Evolutionary conservation across 257 asterid genomes (phyloP), one percentile per base, ranked within the genome.

Genomic region (Anisodus tanguticus): DNA sequence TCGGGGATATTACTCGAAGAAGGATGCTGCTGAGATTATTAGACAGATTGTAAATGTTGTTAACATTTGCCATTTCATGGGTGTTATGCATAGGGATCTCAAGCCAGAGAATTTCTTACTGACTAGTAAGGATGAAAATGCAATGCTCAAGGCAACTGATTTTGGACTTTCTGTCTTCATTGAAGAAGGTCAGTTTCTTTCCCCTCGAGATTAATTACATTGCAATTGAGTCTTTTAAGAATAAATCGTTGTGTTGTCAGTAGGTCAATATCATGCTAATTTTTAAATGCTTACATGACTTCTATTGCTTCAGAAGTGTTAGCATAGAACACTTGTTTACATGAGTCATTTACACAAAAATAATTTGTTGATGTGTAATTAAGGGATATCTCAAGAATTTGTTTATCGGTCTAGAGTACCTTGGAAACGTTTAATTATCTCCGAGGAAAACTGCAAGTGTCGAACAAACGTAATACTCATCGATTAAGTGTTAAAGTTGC

Each of bases 21-120:
- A 81, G 66, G 95, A 90, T 11, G 93, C 97, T 10, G 86, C 97
- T 37, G 93, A 90, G 74, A 89, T 91, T 37, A 90, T 91, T 81
- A 87, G 95, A 88, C 95, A 93, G 92, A 91, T 93, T 88, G 94
- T 91, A 66, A 93, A 89, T 81, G 97, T 93, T 43, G 97, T 93
- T 43, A 91, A 90, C 63, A 93, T 91, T 85, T 93, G 97, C 84
- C 97, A 93, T 88, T 93, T 91, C 72, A 91, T 91, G 95, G 97
- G 97, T 77, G 97, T 92, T 84, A 85, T 92, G 90, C 94, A 91
- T 87, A 88, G 96, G 87, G 96, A 92, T 92, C 94, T 92, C 5
- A 92, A 92, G 89, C 95, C 97, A 0, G 97, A 91, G 89, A 92
- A 92, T 82, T 92, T 92, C 88, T 85, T 92, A 87, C 95, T 91